Evolutionary conservation across 495 filamentous ascomycete genomes (phyloP).

Genomic region (Talaromyces proteolyticus): DNA sequence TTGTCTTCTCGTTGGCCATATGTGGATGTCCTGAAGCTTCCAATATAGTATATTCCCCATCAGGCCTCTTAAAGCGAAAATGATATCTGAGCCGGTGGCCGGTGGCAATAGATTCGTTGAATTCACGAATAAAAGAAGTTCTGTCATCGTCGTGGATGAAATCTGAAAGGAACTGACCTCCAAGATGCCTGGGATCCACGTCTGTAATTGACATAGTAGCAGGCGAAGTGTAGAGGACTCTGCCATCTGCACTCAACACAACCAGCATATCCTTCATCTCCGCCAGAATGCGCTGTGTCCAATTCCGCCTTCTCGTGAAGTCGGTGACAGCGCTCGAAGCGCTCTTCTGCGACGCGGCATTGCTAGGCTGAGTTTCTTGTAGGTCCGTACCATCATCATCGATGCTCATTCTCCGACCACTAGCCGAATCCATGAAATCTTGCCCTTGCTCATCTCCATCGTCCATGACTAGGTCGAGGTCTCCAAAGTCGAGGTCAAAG

Average conservation of each 20-base stretch:
- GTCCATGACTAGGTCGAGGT: slow-evolving; percentile 1
- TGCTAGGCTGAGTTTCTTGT: slow-evolving; percentile 2
- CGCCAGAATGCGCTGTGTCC: slow-evolving; percentile 82
- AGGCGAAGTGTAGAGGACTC: slow-evolving; percentile 78
- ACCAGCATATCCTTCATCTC: slow-evolving; percentile 88
- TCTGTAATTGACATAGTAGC: slow-evolving; percentile 76
- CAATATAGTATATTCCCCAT: slow-evolving; percentile 71
- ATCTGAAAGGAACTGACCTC: slow-evolving; percentile 67
- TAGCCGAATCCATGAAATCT: slow-evolving; percentile 1
- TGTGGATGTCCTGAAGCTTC: slow-evolving; percentile 92
- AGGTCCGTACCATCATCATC: background rate
- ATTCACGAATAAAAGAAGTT: slow-evolving; percentile 75
- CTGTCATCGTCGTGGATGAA: slow-evolving; percentile 88
- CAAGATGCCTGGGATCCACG: slow-evolving; percentile 60
- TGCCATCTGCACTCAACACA: slow-evolving; percentile 77
- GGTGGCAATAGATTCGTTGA: slow-evolving; percentile 86
- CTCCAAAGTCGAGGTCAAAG: slow-evolving; percentile 1
- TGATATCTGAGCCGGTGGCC: slow-evolving; percentile 78
- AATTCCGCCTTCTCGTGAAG: slow-evolving; percentile 79
- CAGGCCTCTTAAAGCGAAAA: slow-evolving; percentile 76
- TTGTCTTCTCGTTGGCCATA: slow-evolving; percentile 57
- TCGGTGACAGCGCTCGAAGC: slow-evolving; percentile 40
- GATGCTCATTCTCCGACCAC: background rate
- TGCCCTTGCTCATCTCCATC: slow-evolving; percentile 1
- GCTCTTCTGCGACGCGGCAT: slow-evolving; percentile 2